phyloP scores from a whole-genome alignment of 2,329 filamentous ascomycete genomes.

The Fusarium xyrophilum region DNA sequence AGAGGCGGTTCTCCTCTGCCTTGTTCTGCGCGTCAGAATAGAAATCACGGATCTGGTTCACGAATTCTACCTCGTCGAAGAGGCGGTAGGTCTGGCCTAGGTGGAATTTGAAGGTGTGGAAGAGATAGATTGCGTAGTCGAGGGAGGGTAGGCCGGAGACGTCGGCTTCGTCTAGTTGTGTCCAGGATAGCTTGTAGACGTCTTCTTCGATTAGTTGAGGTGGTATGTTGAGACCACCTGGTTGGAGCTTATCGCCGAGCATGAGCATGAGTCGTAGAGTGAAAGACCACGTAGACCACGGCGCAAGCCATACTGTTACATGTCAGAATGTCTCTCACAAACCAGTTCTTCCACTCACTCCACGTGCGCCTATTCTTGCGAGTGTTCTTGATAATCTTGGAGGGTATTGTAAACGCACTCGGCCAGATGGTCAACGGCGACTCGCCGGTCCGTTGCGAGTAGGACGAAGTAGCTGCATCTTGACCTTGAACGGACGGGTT shows the following conservation, averaged over 20 bases:
- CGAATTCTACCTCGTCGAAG: slow-evolving; percentile 46
- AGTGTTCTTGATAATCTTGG: slow-evolving; percentile 42
- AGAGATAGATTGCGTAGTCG: slow-evolving; percentile 45
- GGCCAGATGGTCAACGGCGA: slow-evolving; percentile 40
- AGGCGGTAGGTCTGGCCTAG: slow-evolving; percentile 48
- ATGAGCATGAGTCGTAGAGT: slow-evolving; percentile 44
- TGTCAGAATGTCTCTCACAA: background rate
- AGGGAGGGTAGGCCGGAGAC: slow-evolving; percentile 46
- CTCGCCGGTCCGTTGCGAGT: slow-evolving; percentile 5
- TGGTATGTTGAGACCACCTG: slow-evolving; percentile 30
- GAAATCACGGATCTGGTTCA: slow-evolving; percentile 38
- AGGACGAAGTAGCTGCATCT: slow-evolving; percentile 6
- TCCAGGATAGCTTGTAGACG: slow-evolving; percentile 41
- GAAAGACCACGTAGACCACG: slow-evolving; percentile 47
- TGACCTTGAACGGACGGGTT: slow-evolving; percentile 3
- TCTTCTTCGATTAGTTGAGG: slow-evolving; percentile 40
- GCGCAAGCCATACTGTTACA: slow-evolving; percentile 42
- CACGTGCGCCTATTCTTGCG: slow-evolving; percentile 45
- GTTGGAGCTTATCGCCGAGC: slow-evolving; percentile 43
- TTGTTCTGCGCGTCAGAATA: slow-evolving; percentile 33
- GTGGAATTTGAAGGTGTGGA: slow-evolving; percentile 49
- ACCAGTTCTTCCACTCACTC: slow-evolving; percentile 41
- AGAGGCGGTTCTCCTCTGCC: slow-evolving; percentile 43
- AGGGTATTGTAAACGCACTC: slow-evolving; percentile 42
- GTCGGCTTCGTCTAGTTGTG: slow-evolving; percentile 37